These are phyloP conservation scores for Citrullus colocynthis DNA, from an alignment of 306 rosid species.

Conservation along the genomic window DNA sequence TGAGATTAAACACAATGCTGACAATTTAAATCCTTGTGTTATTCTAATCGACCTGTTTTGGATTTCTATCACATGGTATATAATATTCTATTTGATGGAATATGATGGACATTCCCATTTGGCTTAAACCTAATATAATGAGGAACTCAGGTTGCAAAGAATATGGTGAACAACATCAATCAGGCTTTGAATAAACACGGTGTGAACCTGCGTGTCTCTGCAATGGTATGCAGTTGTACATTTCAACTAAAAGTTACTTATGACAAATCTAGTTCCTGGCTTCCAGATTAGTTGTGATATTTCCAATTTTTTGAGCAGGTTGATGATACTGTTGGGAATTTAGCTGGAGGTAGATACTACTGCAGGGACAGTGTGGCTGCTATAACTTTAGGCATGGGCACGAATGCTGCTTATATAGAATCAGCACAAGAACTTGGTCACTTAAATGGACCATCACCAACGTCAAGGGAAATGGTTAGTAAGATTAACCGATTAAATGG, in stretches of 20 bases:
- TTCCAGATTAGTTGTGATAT: not conserved
- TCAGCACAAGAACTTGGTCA: conserved; percentile 22
- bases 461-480: conserved; percentile 43
- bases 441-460: conserved; percentile 24
- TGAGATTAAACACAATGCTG: not conserved
- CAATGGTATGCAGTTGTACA: conserved; percentile 23
- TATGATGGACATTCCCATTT: not conserved
- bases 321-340: conserved; percentile 51
- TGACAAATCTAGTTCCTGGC: not conserved
- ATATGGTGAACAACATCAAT: conserved; percentile 32
- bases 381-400: conserved; percentile 42
- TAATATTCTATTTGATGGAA: not conserved
- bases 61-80: not conserved
- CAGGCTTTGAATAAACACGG: conserved; percentile 39
- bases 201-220: conserved; percentile 30
- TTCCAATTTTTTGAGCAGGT: conserved; percentile 23
- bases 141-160: conserved; percentile 35
- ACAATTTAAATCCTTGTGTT: not conserved
- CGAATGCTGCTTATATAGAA: conserved; percentile 60
- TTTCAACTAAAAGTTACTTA: not conserved
- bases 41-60: not conserved
- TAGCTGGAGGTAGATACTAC: conserved; percentile 70
- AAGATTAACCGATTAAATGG: not conserved
- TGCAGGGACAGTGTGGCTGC: conserved; percentile 45
- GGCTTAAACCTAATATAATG: not conserved